A percentile compares a stretch with the other conserved stretches of the same genome.
Conservation (phyloP, 1,284 basidiomycete species). For the Grifola frondosa region DNA sequence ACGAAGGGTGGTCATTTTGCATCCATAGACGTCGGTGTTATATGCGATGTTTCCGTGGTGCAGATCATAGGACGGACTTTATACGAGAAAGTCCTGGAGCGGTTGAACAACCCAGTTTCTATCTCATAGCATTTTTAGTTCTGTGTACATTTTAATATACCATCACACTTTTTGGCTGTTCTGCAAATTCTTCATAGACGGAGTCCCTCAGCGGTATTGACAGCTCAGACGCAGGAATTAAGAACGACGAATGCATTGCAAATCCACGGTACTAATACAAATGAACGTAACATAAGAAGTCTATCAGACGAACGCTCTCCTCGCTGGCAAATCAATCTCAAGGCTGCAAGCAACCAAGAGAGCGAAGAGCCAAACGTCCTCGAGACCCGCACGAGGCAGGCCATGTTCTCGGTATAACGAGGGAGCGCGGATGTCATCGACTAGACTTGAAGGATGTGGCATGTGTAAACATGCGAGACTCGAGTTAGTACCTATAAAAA, state of each 20-base stretch:
- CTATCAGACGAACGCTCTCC: constrained; percentile 77
- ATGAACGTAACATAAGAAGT: constrained; percentile 33
- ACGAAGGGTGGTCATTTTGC: constrained; percentile 44
- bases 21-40: constrained; percentile 58
- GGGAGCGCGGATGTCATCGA: constrained; percentile 70
- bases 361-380: constrained; percentile 66
- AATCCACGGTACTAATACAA: constrained; percentile 1
- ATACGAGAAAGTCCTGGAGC: constrained; percentile 33
- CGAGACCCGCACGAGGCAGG: constrained; percentile 49
- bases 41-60: constrained; percentile 55
- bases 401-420: constrained; percentile 79
- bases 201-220: no score
- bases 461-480: constrained; percentile 87
- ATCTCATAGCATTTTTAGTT: neutral
- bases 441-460: constrained; percentile 78
- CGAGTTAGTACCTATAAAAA: constrained; percentile 88
- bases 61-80: constrained; percentile 46
- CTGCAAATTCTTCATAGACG: no score
- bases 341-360: constrained; percentile 41
- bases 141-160: no score
- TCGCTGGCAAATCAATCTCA: constrained; percentile 49
- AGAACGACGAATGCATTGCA: no score
- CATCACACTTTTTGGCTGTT: no score
- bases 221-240: no score
- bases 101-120: constrained; percentile 9